These are phyloP conservation scores for Pichia californica DNA, from an alignment of 805 yeast genomes.

Conservation along the genomic window DNA sequence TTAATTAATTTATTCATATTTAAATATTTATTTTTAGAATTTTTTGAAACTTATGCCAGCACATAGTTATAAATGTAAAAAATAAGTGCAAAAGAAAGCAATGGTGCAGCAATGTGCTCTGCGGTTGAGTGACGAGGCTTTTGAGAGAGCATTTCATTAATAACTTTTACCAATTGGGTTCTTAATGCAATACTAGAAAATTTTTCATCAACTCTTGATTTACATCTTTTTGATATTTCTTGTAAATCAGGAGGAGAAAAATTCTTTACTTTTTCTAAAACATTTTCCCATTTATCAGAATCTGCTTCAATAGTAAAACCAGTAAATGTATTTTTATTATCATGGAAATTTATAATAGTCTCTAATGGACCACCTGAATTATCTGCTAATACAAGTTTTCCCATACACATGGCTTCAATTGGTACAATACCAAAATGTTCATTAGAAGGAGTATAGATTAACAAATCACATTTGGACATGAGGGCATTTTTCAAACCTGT, in stretches of 20 bases:
- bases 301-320: constrained; percentile 55
- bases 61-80: background rate
- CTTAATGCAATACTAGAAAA: constrained; percentile 45
- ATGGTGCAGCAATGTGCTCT: too few relatives aligned
- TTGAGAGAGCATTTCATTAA: constrained; percentile 7
- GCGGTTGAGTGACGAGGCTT: too few relatives aligned
- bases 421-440: constrained; percentile 99
- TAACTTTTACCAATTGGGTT: constrained; percentile 13
- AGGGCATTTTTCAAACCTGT: constrained; percentile 58
- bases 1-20: too few relatives aligned
- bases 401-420: constrained; percentile 82
- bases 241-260: constrained; percentile 12
- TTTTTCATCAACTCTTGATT: constrained; percentile 29
- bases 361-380: constrained; percentile 93
- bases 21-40: too few relatives aligned
- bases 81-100: background rate
- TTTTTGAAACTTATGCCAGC: too few relatives aligned
- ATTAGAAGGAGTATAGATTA: constrained; percentile 81
- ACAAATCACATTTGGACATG: constrained; percentile 47
- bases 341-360: constrained; percentile 42
- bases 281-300: constrained; percentile 48
- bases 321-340: constrained; percentile 30
- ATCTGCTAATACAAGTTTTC: constrained; percentile 79
- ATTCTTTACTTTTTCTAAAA: constrained; percentile 35
- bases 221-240: constrained; percentile 19